phyloP scores from a whole-genome alignment of 2,329 filamentous ascomycete species.

The Penicillium sp. region DNA sequence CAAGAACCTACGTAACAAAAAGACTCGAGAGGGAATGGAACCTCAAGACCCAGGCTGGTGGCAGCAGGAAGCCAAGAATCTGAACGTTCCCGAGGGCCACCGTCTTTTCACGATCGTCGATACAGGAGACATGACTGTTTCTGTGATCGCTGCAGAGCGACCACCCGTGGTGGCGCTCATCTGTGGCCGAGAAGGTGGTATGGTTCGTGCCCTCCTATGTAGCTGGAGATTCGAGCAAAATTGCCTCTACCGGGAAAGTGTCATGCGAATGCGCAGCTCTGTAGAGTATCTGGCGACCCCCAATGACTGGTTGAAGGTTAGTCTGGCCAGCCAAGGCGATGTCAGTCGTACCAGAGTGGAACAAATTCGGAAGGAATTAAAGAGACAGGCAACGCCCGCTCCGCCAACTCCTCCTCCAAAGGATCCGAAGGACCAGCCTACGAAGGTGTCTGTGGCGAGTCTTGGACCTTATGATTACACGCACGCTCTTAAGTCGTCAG shows the following conservation, averaged over 20 bases:
- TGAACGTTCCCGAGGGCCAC: slow-evolving; percentile 17
- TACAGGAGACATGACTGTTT: slow-evolving; percentile 37
- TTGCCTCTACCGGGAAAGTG: slow-evolving; percentile 22
- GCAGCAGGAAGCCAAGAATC: slow-evolving; percentile 2
- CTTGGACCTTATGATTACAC: neutral
- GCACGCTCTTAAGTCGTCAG: neutral
- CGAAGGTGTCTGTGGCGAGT: neutral
- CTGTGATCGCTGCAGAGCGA: slow-evolving; percentile 34
- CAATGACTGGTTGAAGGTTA: slow-evolving; percentile 25
- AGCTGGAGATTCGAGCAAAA: slow-evolving; percentile 26
- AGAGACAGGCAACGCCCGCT: neutral
- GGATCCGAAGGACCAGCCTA: neutral
- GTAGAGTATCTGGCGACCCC: slow-evolving; percentile 14
- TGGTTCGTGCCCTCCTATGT: slow-evolving; percentile 36
- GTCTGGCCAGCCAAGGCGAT: slow-evolving; percentile 21
- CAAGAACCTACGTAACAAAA: slow-evolving; percentile 7
- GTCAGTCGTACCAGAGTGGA: slow-evolving; percentile 5
- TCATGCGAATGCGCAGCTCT: slow-evolving; percentile 26
- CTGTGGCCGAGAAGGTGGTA: slow-evolving; percentile 37
- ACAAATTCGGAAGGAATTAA: neutral
- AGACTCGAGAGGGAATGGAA: slow-evolving; percentile 12
- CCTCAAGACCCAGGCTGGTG: neutral
- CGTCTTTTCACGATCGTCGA: slow-evolving; percentile 40
- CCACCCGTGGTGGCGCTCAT: slow-evolving; percentile 36
- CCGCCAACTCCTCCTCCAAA: neutral